A percentile compares a stretch with the other conserved stretches of the same genome.
Evolutionary conservation across 1,284 basidiomycete genomes (phyloP).

Genomic region (Hymenochaete sp.): DNA sequence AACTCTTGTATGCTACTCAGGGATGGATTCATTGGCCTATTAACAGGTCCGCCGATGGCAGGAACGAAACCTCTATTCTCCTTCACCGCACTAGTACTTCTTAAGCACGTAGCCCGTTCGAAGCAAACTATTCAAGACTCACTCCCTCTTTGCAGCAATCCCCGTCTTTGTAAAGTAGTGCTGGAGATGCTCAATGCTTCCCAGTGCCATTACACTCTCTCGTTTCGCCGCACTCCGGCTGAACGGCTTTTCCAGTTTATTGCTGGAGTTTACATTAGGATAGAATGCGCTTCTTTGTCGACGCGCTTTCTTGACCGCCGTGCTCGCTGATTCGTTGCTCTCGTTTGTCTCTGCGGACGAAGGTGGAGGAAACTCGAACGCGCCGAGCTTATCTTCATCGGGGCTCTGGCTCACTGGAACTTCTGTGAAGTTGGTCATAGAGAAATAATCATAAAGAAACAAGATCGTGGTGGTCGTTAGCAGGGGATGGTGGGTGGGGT

Average conservation of each 20-base stretch:
- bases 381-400: conserved; percentile 13
- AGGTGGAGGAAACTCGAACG: conserved; percentile 14
- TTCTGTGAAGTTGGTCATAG: conserved; percentile 6
- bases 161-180: conserved; percentile 84
- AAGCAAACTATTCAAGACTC: conserved; percentile 31
- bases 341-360: conserved; percentile 2
- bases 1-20: conserved; percentile 38
- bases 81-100: conserved; percentile 38
- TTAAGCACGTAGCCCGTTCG: conserved; percentile 3
- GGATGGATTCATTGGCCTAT: conserved; percentile 33
- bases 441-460: no score
- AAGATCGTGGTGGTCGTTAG: no score
- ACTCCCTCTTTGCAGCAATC: conserved; percentile 63
- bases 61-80: conserved; percentile 57
- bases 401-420: conserved; percentile 9
- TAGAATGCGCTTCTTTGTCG: conserved; percentile 68
- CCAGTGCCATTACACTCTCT: conserved; percentile 78
- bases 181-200: conserved; percentile 81
- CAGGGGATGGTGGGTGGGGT: no score
- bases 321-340: neutral
- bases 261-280: conserved; percentile 58
- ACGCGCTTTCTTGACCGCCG: conserved; percentile 32
- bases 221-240: conserved; percentile 78
- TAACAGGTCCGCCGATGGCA: conserved; percentile 51
- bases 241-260: conserved; percentile 73